These are phyloP conservation scores for Sporothrix protearum DNA, from an alignment of 2,329 filamentous ascomycete genomes.

Conservation along the genomic window DNA sequence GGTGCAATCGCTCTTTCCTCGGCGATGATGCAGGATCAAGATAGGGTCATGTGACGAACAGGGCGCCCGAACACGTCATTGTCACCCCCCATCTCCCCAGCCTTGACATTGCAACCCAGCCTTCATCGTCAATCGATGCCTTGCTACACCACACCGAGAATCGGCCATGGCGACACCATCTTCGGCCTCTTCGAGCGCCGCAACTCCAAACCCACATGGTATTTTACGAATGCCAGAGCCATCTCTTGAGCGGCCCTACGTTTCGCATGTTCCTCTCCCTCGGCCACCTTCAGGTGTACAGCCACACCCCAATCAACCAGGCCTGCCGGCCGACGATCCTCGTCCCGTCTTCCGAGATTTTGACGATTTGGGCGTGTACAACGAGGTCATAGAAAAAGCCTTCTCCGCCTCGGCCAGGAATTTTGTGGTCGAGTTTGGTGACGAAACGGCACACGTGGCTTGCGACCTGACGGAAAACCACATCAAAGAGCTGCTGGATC, in stretches of 20 bases:
- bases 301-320: background rate
- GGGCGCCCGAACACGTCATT: background rate
- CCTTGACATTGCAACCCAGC: background rate
- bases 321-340: background rate
- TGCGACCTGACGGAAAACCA: conserved; percentile 49
- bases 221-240: background rate
- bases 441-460: conserved; percentile 52
- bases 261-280: background rate
- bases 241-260: background rate
- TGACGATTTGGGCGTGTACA: conserved; percentile 48
- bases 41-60: background rate
- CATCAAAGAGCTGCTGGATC: conserved; percentile 41
- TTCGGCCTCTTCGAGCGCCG: background rate
- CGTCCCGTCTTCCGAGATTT: conserved; percentile 47
- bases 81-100: background rate
- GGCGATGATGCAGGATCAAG: background rate
- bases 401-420: conserved; percentile 46
- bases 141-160: background rate
- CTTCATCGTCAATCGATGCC: background rate
- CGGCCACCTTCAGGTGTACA: background rate
- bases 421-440: conserved; percentile 64
- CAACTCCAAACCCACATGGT: background rate
- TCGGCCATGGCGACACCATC: background rate
- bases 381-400: conserved; percentile 42
- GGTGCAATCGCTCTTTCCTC: background rate